Evolutionary conservation across 208 protist genomes (phyloP).

Genomic region (Trypanosoma mega): DNA sequence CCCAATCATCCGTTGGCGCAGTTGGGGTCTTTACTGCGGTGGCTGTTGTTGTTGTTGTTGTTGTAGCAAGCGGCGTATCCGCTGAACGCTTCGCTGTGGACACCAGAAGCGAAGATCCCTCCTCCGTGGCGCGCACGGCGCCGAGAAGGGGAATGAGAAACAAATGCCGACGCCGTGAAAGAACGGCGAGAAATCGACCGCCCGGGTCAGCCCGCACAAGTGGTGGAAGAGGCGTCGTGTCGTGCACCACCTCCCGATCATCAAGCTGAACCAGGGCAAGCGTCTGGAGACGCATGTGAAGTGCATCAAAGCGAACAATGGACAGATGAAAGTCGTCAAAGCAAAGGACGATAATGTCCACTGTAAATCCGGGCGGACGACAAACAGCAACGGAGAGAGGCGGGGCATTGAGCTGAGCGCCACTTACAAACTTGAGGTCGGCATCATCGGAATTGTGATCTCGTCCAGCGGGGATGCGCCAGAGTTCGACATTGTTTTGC

Average conservation of each 20-base stretch:
- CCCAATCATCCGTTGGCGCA: constrained; percentile 54
- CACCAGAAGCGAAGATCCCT: no score
- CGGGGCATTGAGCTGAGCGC: constrained; percentile 62
- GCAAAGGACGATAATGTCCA: constrained; percentile 70
- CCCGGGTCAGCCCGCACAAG: constrained; percentile 75
- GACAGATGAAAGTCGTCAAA: constrained; percentile 88
- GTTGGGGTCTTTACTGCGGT: no score
- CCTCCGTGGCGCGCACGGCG: not conserved
- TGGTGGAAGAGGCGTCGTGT: constrained; percentile 43
- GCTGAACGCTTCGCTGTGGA: no score
- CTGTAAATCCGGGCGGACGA: constrained; percentile 41
- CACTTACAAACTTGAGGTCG: constrained; percentile 35
- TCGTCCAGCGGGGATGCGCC: constrained; percentile 21
- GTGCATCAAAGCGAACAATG: constrained; percentile 69
- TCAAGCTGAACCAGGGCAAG: constrained; percentile 80
- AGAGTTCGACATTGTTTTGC: constrained; percentile 75
- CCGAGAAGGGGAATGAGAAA: constrained; percentile 64
- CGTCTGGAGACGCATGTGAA: constrained; percentile 58
- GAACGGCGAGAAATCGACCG: constrained; percentile 58
- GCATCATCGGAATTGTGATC: no score
- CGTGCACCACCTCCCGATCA: constrained; percentile 50
- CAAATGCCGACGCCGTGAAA: constrained; percentile 62
- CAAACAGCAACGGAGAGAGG: constrained; percentile 49
- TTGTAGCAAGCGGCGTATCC: no score
- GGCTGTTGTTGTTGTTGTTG: constrained; percentile 1